Evolutionary conservation across 306 rosid species (phyloP), one percentile per base, ranked within the genome.

Genomic region (Arachis stenosperma): DNA sequence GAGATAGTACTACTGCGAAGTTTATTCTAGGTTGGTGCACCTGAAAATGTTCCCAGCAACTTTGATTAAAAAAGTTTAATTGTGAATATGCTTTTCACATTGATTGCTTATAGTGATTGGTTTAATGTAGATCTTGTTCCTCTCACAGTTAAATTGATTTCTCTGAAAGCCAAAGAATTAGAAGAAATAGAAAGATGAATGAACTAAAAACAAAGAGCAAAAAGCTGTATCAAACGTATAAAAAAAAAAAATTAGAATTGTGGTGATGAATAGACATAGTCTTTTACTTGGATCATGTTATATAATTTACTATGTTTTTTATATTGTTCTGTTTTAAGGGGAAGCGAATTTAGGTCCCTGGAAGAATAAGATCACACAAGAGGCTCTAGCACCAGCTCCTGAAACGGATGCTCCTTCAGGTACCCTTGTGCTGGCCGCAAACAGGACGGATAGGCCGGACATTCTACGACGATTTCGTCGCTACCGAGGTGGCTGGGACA

Each of bases 401-500:
- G 83, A 78, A 53, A 69, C 67, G 47, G 78, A 80, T 67, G 80
- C 64, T 15, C 65, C 70, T 61, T 74, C 79, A 76, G 66, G 69
- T 61, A 83, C 88, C 64, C 96, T 92, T 74, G 83, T 88, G 36
- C 71, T 92, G 80, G 98, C 98, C 2, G 95, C 87, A 7, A 88
- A 87, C 76, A 80, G 95, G 80, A 92, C 98, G 3, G 61, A 84
- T 52, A 87, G 98, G 61, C 95, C 96, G 2, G 98, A 92, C 81
- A 73, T 90, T 84, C 88, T 90, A 43, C 74, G 70, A 0, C 67
- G 86, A 12, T 85, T 92, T 58, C 81, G 73, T 67, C 85, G 69
- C 63, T 92, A 92, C 64, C 78, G 52, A 7, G 92, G 77, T 44
- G 98, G 98, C 65, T 92, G 98, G 98, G 96, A 92, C 82, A 88